Percentiles rank a stretch among this genome's conserved stretches.
phyloP scores from a whole-genome alignment of 2,329 filamentous ascomycete genomes.

The Penicillium sp. region DNA sequence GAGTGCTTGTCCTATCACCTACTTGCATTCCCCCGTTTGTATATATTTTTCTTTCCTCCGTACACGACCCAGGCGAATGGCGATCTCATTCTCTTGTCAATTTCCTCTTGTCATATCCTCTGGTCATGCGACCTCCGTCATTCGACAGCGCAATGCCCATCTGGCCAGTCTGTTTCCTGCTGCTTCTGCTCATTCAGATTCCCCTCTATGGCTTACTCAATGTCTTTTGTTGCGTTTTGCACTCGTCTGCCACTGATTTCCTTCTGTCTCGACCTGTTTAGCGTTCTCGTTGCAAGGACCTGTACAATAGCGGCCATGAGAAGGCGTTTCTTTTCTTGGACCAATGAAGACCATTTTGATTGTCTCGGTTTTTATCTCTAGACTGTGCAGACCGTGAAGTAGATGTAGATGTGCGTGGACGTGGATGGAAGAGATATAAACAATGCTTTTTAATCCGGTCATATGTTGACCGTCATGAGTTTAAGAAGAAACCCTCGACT shows the following conservation, averaged over 20 bases:
- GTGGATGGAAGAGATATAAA: slow-evolving; percentile 7
- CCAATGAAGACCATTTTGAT: slow-evolving; percentile 15
- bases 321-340: slow-evolving; percentile 12
- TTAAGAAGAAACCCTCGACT: slow-evolving; percentile 16
- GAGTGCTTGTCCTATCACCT: slow-evolving; percentile 21
- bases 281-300: slow-evolving; percentile 15
- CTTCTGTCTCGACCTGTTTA: slow-evolving; percentile 6
- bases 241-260: background rate
- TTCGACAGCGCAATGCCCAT: slow-evolving; percentile 8
- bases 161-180: slow-evolving; percentile 11
- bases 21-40: slow-evolving; percentile 13
- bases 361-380: background rate
- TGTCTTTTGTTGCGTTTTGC: slow-evolving; percentile 3
- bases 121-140: background rate
- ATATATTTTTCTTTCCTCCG: slow-evolving; percentile 9
- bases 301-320: slow-evolving; percentile 22
- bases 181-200: slow-evolving; percentile 16
- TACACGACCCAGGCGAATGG: slow-evolving; percentile 10
- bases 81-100: slow-evolving; percentile 2
- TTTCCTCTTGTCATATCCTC: background rate
- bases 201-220: slow-evolving; percentile 19
- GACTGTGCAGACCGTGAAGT: background rate
- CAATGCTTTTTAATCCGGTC: slow-evolving; percentile 24
- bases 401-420: background rate
- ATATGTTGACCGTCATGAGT: slow-evolving; percentile 16